These are phyloP conservation scores for Viola odorata DNA, from an alignment of 345 rosid species.

Conservation along the genomic window DNA sequence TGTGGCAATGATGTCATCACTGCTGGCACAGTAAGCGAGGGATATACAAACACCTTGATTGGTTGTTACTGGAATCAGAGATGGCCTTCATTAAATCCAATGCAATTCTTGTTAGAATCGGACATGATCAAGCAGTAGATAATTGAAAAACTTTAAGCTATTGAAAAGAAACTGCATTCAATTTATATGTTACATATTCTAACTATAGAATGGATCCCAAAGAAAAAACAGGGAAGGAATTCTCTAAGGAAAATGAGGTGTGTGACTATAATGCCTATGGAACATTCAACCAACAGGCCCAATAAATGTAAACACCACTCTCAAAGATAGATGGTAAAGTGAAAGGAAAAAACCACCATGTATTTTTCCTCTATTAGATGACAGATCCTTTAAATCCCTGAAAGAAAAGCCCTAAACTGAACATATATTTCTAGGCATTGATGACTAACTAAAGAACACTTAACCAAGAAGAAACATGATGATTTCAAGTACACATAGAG, in stretches of 20 bases:
- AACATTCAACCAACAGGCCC: too few species aligned
- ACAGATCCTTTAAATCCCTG: too few species aligned
- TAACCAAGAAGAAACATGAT: neutral
- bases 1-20: conserved; percentile 58
- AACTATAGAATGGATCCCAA: neutral
- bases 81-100: conserved; percentile 41
- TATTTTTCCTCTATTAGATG: too few species aligned
- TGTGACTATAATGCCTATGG: too few species aligned
- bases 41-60: conserved; percentile 78
- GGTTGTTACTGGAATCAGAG: conserved; percentile 45
- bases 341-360: too few species aligned
- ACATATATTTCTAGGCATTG: too few species aligned
- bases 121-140: neutral
- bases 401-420: too few species aligned
- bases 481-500: neutral
- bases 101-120: conserved; percentile 21
- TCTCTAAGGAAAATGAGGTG: too few species aligned
- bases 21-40: conserved; percentile 50
- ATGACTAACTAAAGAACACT: neutral
- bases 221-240: too few species aligned
- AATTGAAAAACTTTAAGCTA: neutral
- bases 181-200: neutral
- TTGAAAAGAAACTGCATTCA: neutral
- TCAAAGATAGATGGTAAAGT: too few species aligned
- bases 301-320: too few species aligned